A percentile compares a stretch with the other conserved stretches of the same genome.
These are phyloP conservation scores for Amylostereum areolatum DNA, from an alignment of 1,284 basidiomycete genomes.

Conservation along the genomic window DNA sequence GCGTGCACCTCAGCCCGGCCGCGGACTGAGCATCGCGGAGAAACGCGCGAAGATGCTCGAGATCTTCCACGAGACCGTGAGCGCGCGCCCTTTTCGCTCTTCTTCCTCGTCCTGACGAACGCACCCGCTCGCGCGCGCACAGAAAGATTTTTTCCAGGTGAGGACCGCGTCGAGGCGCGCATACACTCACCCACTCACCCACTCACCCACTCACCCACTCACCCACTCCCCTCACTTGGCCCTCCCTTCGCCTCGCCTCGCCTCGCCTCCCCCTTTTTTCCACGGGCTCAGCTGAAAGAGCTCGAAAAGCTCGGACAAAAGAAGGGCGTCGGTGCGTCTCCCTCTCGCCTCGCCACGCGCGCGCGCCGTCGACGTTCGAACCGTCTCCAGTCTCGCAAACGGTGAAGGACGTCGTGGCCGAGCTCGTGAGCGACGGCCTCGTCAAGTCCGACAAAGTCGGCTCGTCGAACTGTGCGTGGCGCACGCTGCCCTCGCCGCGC, in stretches of 20 bases:
- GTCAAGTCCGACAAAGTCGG: conserved; percentile 87
- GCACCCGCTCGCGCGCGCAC: neutral
- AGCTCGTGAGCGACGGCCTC: conserved; percentile 77
- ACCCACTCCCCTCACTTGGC: neutral
- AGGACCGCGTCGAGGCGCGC: conserved; percentile 2
- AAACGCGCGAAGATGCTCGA: conserved; percentile 78
- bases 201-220: neutral
- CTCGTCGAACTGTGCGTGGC: conserved; percentile 84
- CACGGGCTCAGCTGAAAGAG: conserved; percentile 65
- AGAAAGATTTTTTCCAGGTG: conserved; percentile 87
- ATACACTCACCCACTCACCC: neutral
- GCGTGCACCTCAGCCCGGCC: no score
- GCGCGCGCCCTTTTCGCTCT: conserved; percentile 14
- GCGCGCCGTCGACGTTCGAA: neutral
- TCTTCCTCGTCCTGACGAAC: neutral
- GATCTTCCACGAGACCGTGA: conserved; percentile 84
- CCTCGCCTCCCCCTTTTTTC: no score
- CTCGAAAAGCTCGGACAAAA: conserved; percentile 82
- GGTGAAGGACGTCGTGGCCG: conserved; percentile 84
- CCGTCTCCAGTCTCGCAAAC: conserved; percentile 65
- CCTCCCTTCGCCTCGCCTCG: conserved; percentile 6
- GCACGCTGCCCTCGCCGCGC: conserved; percentile 18
- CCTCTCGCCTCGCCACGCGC: neutral
- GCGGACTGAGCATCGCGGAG: conserved; percentile 73
- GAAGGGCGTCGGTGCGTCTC: conserved; percentile 74